Evolutionary conservation across 768 basidiomycete species (phyloP).

Genomic region (Auricularia sp.): DNA sequence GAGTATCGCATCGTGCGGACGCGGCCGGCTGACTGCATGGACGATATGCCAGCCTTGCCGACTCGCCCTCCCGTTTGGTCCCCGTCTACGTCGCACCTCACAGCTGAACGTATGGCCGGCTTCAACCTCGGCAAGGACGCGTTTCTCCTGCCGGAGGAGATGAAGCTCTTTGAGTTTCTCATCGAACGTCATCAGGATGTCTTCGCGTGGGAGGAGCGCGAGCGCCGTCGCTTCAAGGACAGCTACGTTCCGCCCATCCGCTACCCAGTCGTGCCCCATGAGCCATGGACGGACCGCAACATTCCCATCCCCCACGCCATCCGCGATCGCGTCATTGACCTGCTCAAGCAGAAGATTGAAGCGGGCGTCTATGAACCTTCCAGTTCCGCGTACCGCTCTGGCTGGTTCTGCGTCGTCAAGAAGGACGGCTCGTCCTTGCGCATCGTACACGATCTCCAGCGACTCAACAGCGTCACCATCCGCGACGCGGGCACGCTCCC

Average conservation of each 20-base stretch:
- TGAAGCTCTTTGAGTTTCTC: constrained; percentile 5
- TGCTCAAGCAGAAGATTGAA: constrained; percentile 27
- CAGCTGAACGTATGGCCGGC: constrained; percentile 9
- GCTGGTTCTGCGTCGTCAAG: constrained; percentile 18
- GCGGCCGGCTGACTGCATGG: constrained; percentile 21
- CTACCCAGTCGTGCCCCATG: constrained; percentile 28
- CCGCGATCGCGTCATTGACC: constrained; percentile 20
- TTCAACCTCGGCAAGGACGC: constrained; percentile 9
- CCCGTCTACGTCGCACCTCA: constrained; percentile 9
- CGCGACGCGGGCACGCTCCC: constrained; percentile 19
- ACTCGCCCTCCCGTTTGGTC: constrained; percentile 8
- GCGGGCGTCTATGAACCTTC: constrained; percentile 33
- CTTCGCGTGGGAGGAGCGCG: constrained; percentile 10
- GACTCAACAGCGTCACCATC: constrained; percentile 3
- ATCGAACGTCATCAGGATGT: background rate
- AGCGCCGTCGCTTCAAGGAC: constrained; percentile 3
- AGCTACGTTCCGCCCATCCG: constrained; percentile 22
- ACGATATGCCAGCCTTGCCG: too few species aligned
- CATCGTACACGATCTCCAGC: constrained; percentile 5
- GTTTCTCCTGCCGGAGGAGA: constrained; percentile 27
- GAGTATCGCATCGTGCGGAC: constrained; percentile 19
- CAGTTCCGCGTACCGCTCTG: constrained; percentile 27
- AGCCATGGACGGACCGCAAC: constrained; percentile 27
- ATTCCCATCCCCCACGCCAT: constrained; percentile 23
- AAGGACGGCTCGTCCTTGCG: constrained; percentile 6